A percentile compares a stretch with the other conserved stretches of the same genome.
phyloP scores from a whole-genome alignment of 1,284 basidiomycete species.

The Cutaneotrichosporon curvatum region DNA sequence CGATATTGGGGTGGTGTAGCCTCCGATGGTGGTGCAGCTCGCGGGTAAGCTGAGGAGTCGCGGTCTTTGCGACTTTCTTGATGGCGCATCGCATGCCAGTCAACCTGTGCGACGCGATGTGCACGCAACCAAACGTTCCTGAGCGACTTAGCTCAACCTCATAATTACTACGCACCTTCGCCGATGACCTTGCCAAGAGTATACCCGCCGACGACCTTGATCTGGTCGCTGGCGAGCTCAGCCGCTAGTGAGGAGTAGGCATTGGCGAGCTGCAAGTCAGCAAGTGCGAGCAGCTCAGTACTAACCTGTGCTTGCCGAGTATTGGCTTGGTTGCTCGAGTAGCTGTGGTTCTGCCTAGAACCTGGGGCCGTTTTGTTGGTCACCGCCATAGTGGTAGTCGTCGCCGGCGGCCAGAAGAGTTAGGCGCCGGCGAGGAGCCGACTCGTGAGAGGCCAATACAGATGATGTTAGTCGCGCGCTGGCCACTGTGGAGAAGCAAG shows the following conservation, averaged over 20 bases:
- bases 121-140: slow-evolving; percentile 90
- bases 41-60: slow-evolving; percentile 81
- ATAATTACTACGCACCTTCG: slow-evolving; percentile 60
- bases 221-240: slow-evolving; percentile 79
- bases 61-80: slow-evolving; percentile 93
- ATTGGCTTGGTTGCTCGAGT: slow-evolving; percentile 19
- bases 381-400: too few relatives aligned
- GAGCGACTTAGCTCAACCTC: slow-evolving; percentile 2
- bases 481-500: too few relatives aligned
- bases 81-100: slow-evolving; percentile 85
- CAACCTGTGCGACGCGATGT: slow-evolving; percentile 83
- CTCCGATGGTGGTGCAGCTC: slow-evolving; percentile 98
- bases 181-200: slow-evolving; percentile 92
- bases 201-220: slow-evolving; percentile 90
- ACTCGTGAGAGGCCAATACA: too few relatives aligned
- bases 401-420: too few relatives aligned
- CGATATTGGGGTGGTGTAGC: slow-evolving; percentile 88
- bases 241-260: slow-evolving; percentile 96
- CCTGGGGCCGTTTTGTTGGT: too few relatives aligned
- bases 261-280: slow-evolving; percentile 60
- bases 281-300: background rate
- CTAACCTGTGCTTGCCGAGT: slow-evolving; percentile 35
- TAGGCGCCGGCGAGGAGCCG: too few relatives aligned
- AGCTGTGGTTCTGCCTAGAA: slow-evolving; percentile 16
- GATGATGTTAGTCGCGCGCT: too few relatives aligned